Percentiles rank a stretch among this genome's conserved stretches.
phyloP scores from a whole-genome alignment of 345 rosid species.

The thale cress (Arabidopsis thaliana) region TAIR10.1 NC_003071.7:15659501-15660000 shows the following conservation, averaged over 20 bases:
- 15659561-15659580: conserved; percentile 94
- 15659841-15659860: conserved; percentile 39
- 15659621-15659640: conserved; percentile 23
- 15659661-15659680: background rate
- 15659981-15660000: conserved; percentile 79
- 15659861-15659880: conserved; percentile 53
- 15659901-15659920: conserved; percentile 97
- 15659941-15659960: conserved; percentile 50
- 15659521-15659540: conserved; percentile 88
- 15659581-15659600: conserved; percentile 95
- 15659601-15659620: conserved; percentile 32
- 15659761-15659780: conserved; percentile 89
- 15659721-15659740: conserved; percentile 87
- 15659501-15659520: conserved; percentile 11
- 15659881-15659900: conserved; percentile 69
- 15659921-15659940: conserved; percentile 56
- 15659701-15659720: conserved; percentile 96
- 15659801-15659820: conserved; percentile 67
- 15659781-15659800: conserved; percentile 97
- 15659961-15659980: conserved; percentile 74
- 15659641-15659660: background rate
- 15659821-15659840: conserved; percentile 49
- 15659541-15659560: conserved; percentile 98
- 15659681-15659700: conserved; percentile 79
- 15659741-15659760: conserved; percentile 89